Conservation (phyloP, 495 filamentous ascomycete genomes). For the Friedmanniomyces simplex region DNA sequence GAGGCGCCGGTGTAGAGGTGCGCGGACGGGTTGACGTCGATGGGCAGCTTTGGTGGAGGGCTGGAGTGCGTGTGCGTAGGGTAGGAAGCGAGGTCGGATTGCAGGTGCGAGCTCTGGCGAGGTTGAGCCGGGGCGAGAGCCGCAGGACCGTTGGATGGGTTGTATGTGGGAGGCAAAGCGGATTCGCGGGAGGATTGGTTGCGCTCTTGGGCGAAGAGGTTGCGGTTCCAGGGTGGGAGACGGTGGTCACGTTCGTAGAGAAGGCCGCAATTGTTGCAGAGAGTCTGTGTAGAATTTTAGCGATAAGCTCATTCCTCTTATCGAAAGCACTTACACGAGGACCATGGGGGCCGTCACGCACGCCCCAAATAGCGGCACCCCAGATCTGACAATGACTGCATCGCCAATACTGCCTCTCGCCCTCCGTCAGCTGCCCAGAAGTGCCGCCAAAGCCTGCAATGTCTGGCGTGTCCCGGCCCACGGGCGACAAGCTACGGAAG, state of each 20-base stretch:
- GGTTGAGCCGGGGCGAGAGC: neutral
- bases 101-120: constrained; percentile 13
- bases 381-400: constrained; percentile 84
- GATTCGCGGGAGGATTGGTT: constrained; percentile 9
- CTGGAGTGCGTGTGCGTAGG: constrained; percentile 10
- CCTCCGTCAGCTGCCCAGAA: constrained; percentile 18
- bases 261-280: constrained; percentile 91
- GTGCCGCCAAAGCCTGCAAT: constrained; percentile 38
- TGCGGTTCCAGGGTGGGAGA: constrained; percentile 72
- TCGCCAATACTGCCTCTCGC: constrained; percentile 76
- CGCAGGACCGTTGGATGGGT: neutral
- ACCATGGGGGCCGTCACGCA: constrained; percentile 80
- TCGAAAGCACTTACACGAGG: constrained; percentile 58
- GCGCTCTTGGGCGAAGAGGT: constrained; percentile 39
- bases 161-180: neutral
- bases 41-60: neutral
- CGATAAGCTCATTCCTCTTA: constrained; percentile 65
- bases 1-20: constrained; percentile 23
- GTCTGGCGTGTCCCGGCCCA: constrained; percentile 12
- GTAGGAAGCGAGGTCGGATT: constrained; percentile 16
- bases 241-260: constrained; percentile 77
- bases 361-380: constrained; percentile 87
- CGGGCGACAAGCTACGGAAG: constrained; percentile 59
- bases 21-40: constrained; percentile 6
- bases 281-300: constrained; percentile 54